phyloP scores from a whole-genome alignment of 83 land plant genomes.

The Isoetes engelmannii region DNA sequence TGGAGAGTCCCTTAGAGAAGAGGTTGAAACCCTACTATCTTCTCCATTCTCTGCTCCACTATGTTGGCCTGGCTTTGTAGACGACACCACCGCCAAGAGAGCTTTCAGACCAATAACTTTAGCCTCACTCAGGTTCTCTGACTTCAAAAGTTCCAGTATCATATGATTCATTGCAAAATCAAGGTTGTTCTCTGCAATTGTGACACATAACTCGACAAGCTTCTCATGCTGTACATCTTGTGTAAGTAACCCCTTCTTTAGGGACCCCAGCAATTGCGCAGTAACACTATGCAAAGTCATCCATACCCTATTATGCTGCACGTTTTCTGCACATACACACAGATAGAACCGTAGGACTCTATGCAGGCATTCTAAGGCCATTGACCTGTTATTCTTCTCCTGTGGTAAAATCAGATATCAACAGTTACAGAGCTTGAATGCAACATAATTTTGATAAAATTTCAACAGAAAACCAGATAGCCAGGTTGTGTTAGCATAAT shows the following conservation, averaged over 20 bases:
- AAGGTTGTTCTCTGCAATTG: conserved; percentile 89
- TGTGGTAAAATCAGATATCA: conserved; percentile 17
- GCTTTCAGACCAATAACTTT: conserved; percentile 96
- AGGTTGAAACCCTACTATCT: conserved; percentile 55
- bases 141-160: conserved; percentile 78
- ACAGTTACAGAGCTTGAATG: no score
- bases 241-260: conserved; percentile 86
- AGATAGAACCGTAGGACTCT: conserved; percentile 86
- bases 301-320: conserved; percentile 77
- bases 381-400: conserved; percentile 90
- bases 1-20: conserved; percentile 38
- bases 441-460: no score
- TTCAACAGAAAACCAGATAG: no score
- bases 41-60: conserved; percentile 39
- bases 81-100: conserved; percentile 77
- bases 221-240: conserved; percentile 98
- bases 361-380: conserved; percentile 97
- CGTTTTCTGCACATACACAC: conserved; percentile 70
- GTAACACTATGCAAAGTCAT: conserved; percentile 93
- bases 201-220: conserved; percentile 95
- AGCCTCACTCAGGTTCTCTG: conserved; percentile 83
- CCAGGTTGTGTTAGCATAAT: no score
- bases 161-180: conserved; percentile 97
- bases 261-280: conserved; percentile 67
- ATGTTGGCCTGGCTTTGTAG: conserved; percentile 48